phyloP scores from a whole-genome alignment of 2,329 filamentous ascomycete species.

The Claviceps humidiphila region DNA sequence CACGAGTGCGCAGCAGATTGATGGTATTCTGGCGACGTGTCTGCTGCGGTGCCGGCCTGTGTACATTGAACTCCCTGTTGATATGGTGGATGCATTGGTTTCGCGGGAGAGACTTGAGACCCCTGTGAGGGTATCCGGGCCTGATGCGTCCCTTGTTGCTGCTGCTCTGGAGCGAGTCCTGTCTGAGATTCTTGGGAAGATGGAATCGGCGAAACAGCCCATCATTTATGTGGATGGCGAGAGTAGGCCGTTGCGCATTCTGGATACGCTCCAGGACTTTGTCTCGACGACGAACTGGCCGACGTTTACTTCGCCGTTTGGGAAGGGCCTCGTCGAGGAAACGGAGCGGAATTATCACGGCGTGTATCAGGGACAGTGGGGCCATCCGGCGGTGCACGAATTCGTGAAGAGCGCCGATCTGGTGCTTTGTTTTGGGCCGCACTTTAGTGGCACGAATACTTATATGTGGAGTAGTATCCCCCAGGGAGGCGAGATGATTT shows the following conservation, averaged over 20 bases:
- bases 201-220: conserved; percentile 32
- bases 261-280: conserved; percentile 27
- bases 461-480: conserved; percentile 25
- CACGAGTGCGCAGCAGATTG: conserved; percentile 33
- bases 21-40: conserved; percentile 20
- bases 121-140: conserved; percentile 6
- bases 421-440: conserved; percentile 31
- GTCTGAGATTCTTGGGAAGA: conserved; percentile 22
- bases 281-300: conserved; percentile 30
- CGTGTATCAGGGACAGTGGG: conserved; percentile 31
- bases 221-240: conserved; percentile 40
- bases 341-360: conserved; percentile 32
- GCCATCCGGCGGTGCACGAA: conserved; percentile 17
- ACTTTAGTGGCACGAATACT: conserved; percentile 33
- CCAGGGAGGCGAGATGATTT: conserved; percentile 17
- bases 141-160: not conserved
- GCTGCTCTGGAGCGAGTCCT: conserved; percentile 17
- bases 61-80: conserved; percentile 41
- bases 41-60: conserved; percentile 40
- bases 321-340: conserved; percentile 38
- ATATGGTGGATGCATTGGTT: conserved; percentile 30
- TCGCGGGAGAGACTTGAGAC: conserved; percentile 16
- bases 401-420: conserved; percentile 30
- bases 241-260: conserved; percentile 26
- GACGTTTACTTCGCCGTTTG: conserved; percentile 32